These are phyloP conservation scores for Podaxis carcinomalis DNA, from an alignment of 768 basidiomycete species.

Conservation along the genomic window DNA sequence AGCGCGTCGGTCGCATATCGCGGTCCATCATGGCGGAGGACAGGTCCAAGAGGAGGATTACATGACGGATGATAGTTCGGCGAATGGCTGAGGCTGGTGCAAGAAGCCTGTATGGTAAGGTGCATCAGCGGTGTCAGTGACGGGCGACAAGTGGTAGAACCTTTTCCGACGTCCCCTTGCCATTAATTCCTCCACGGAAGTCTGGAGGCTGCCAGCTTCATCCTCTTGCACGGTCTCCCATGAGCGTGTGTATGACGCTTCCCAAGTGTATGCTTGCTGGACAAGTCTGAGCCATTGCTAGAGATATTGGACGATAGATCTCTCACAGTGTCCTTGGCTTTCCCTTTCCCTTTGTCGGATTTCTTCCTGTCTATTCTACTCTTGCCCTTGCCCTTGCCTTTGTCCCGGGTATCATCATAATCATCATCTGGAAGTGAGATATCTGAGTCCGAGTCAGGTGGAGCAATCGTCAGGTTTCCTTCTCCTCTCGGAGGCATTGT, in stretches of 20 bases:
- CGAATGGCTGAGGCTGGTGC: conserved; percentile 86
- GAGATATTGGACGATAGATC: conserved; percentile 10
- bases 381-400: conserved; percentile 56
- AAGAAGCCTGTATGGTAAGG: conserved; percentile 47
- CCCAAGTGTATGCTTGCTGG: conserved; percentile 91
- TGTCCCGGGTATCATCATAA: conserved; percentile 37
- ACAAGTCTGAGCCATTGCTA: neutral
- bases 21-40: conserved; percentile 92
- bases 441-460: conserved; percentile 69
- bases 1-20: conserved; percentile 93
- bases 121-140: neutral
- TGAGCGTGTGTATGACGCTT: conserved; percentile 87
- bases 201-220: conserved; percentile 85
- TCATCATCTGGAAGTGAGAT: conserved; percentile 56
- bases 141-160: conserved; percentile 34
- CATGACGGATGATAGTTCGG: conserved; percentile 93
- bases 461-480: conserved; percentile 36
- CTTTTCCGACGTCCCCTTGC: conserved; percentile 81
- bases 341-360: conserved; percentile 35
- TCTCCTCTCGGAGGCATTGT: conserved; percentile 33
- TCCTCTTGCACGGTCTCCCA: conserved; percentile 99
- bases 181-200: conserved; percentile 85
- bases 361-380: conserved; percentile 45
- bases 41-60: conserved; percentile 88
- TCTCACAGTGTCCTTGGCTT: conserved; percentile 45